Evolutionary conservation across 495 filamentous ascomycete species (phyloP), one percentile per base, ranked within the genome.

Genomic region (Annulohypoxylon nitens): DNA sequence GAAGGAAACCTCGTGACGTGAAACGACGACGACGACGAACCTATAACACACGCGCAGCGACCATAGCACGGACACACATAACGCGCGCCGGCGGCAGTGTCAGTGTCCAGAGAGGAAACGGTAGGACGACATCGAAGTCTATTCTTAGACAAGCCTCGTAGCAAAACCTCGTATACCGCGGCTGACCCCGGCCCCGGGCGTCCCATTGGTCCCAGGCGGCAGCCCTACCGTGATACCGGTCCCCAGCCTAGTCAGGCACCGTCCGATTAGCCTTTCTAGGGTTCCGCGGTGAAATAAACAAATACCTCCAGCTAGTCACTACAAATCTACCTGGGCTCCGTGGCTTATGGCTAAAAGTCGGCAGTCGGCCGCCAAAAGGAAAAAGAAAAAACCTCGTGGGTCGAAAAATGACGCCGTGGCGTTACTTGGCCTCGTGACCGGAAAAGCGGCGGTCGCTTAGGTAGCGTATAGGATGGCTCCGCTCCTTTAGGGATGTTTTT

Each of bases 131-230:
- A 41, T n/a, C 30, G 30, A 12, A 33, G 55, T 74, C 71, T 70
- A 74, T 67, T 50, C 66, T 67, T 74, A 74, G 71, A 66, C 66
- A 63, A 63, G 62, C 67, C 71, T 67, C 63, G 66, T 70, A 74
- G 71, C 63, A 70, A 67, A 70, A 74, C 26, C 71, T 74, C 71
- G 71, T 74, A 74, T 74, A 70, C 26, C 41, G 63, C 55, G 67
- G 67, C 67, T 70, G 62, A 67, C 62, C 67, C 67, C 59, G 48
- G 62, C 14, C 47, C n/a, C 45, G 23, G 43, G 50, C 57, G 33
- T 41, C 2, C 67, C 62, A 70, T 70, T 70, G 67, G 71, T 33
- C n/a, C 47, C 47, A 69, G 25, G 45, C n/a, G 43, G 23, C 47
- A 43, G 71, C 58, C 67, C 51, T 70, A 60, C 58, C 55, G 43